Conservation (phyloP, 305 asterid species). For the Lippia alba region DNA sequence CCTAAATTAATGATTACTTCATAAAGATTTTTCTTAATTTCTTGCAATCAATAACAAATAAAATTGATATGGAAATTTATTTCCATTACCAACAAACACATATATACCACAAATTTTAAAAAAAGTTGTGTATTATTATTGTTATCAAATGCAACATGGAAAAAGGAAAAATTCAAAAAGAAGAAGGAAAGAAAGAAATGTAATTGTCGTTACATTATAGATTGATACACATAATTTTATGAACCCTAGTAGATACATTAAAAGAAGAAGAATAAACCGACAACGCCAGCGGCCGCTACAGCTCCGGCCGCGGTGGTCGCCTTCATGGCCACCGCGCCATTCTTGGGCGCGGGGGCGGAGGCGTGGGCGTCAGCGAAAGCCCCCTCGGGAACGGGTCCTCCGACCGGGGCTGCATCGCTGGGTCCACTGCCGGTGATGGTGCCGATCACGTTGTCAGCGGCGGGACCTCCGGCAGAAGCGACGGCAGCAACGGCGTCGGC, state of each 20-base stretch:
- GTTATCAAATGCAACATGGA: neutral
- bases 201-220: too few relatives aligned
- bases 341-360: constrained; percentile 23
- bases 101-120: constrained; percentile 17
- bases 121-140: neutral
- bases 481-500: neutral
- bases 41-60: too few relatives aligned
- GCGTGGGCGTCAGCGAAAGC: constrained; percentile 12
- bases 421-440: constrained; percentile 26
- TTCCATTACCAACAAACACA: neutral
- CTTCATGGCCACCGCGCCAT: constrained; percentile 26
- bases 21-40: too few relatives aligned
- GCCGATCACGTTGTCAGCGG: constrained; percentile 36
- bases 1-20: too few relatives aligned
- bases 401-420: constrained; percentile 34
- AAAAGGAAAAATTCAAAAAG: neutral
- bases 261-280: constrained; percentile 45
- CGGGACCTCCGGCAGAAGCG: neutral
- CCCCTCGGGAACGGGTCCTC: constrained; percentile 50
- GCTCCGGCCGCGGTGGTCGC: constrained; percentile 33
- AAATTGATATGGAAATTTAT: neutral
- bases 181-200: too few relatives aligned
- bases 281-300: constrained; percentile 35
- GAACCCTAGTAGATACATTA: neutral
- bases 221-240: too few relatives aligned